Base-by-base conservation (phyloP, 1,139 yeast genomes). In the Protomyces pachydermus region DNA sequence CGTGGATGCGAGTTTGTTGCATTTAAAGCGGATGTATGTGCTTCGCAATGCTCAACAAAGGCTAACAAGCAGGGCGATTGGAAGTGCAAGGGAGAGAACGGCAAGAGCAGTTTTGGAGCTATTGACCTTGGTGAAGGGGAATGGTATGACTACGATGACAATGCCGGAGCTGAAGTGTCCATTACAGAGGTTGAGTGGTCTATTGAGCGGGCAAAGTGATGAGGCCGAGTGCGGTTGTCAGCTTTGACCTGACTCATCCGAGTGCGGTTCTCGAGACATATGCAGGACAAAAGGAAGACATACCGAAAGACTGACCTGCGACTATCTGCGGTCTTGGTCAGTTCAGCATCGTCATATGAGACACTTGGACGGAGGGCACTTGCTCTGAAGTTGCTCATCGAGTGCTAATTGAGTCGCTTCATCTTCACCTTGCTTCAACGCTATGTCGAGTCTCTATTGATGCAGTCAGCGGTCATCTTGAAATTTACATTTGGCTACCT, bases 111-210 rank as follows among this genome's bases (percentile, higher is more conserved):
- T 3, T 88, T 88, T 70, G 73, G 73, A 12, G 90, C 86, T 23
- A 81, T 90, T n/a, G 90, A 86, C 65, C 75, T 90, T 61, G 82
- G 80, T 52, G 97, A 90, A 51, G 84, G 82, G 54, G 98, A 93
- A 73, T 91, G 97, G 95, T 93, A 86, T 73, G 98, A 93, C 72
- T 95, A 91, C 73, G 98, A 93, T 73, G 98, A 93, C 66, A 83
- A 85, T 71, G 86, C 88, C 3, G 83, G 84, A 10, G 83, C 79
- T 34, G 97, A 93, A 74, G 97, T 91, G 25, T 84, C 95, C 50
- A 81, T 93, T 16, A 84, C 88, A 1, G 93, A 89, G 8, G 80
- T 85, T 20, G 73, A 78, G 63, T 91, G 95, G 88, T 81, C 78
- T 10, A 74, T 85, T 63, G 68, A 67, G 50, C 63, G 70, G 14